Percentiles rank a stretch among this genome's conserved stretches.
Conservation (phyloP, 768 basidiomycete species). For the Tephrocybe sp. region DNA sequence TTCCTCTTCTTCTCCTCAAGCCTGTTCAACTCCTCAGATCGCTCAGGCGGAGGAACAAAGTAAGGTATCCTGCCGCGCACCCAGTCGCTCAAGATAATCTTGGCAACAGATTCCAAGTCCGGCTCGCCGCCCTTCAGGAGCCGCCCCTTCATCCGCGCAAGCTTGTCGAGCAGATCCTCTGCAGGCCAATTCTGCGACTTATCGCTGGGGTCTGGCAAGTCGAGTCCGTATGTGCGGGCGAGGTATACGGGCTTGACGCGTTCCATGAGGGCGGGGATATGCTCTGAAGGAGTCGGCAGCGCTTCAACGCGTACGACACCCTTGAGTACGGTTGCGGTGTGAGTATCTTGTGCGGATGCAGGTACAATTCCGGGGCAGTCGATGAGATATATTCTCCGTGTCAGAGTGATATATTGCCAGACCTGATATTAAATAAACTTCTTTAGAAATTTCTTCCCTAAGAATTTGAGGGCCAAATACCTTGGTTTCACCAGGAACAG, state of each 20-base stretch:
- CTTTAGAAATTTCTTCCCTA: conserved; percentile 14
- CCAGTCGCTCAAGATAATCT: conserved; percentile 96
- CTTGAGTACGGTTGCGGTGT: conserved; percentile 91
- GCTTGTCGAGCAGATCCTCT: conserved; percentile 75
- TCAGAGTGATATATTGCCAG: conserved; percentile 99
- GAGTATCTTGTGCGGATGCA: conserved; percentile 85
- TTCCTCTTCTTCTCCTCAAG: conserved; percentile 55
- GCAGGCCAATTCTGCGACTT: conserved; percentile 58
- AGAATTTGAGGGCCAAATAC: conserved; percentile 25
- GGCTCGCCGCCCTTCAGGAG: conserved; percentile 94
- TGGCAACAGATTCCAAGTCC: conserved; percentile 87
- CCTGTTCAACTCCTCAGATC: conserved; percentile 66
- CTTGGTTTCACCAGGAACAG: conserved; percentile 98
- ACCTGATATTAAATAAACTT: conserved; percentile 40
- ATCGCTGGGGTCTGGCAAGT: conserved; percentile 58
- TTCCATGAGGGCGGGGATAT: conserved; percentile 82
- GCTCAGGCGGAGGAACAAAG: conserved; percentile 90
- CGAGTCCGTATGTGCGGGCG: conserved; percentile 76
- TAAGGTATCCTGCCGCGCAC: conserved; percentile 96
- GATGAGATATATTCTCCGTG: conserved; percentile 95
- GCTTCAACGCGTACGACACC: conserved; percentile 97
- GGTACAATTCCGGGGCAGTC: conserved; percentile 99
- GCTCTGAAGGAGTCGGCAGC: conserved; percentile 87
- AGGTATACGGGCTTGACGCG: conserved; percentile 94
- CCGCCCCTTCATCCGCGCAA: conserved; percentile 90